A percentile compares a stretch with the other conserved stretches of the same genome.
Evolutionary conservation across 352 stramenopile genomes (phyloP).

Genomic region (Phytophthora pistaciae): DNA sequence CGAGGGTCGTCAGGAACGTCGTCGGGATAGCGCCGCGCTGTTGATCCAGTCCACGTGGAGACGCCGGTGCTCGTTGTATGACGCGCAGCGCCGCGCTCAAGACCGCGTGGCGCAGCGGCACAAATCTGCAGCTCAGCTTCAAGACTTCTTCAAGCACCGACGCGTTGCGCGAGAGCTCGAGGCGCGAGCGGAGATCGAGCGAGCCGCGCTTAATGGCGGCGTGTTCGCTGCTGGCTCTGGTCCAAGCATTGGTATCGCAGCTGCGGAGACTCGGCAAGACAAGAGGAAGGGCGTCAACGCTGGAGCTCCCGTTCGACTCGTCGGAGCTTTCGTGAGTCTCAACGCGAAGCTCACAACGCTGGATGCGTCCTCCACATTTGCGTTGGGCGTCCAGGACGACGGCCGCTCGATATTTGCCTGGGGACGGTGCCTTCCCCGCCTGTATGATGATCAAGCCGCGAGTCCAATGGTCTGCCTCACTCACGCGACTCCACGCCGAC

Average conservation of each 20-base stretch:
- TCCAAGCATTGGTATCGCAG: slow-evolving; percentile 36
- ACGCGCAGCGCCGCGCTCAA: slow-evolving; percentile 34
- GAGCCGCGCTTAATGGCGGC: slow-evolving; percentile 62
- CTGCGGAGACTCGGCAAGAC: slow-evolving; percentile 9
- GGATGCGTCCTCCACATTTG: slow-evolving; percentile 56
- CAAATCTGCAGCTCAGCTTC: slow-evolving; percentile 53
- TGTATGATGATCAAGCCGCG: slow-evolving; percentile 27
- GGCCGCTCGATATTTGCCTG: slow-evolving; percentile 58
- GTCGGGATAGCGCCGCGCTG: slow-evolving; percentile 46
- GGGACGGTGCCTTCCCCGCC: slow-evolving; percentile 60
- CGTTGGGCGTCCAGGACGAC: slow-evolving; percentile 52
- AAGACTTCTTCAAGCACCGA: slow-evolving; percentile 61
- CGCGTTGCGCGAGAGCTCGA: slow-evolving; percentile 61
- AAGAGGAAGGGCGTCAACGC: background rate
- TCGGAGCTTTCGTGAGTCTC: slow-evolving; percentile 58
- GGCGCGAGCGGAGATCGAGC: slow-evolving; percentile 59
- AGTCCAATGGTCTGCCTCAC: slow-evolving; percentile 23
- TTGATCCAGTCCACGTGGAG: slow-evolving; percentile 80
- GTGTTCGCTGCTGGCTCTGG: slow-evolving; percentile 62
- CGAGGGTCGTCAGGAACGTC: slow-evolving; percentile 48
- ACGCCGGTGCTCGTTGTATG: slow-evolving; percentile 50
- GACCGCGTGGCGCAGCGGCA: slow-evolving; percentile 44
- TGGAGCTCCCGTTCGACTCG: slow-evolving; percentile 44
- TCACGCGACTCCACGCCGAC: slow-evolving; percentile 28
- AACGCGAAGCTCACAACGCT: slow-evolving; percentile 45